Evolutionary conservation across 768 basidiomycete species (phyloP).

Genomic region (Phylloporus sp.): DNA sequence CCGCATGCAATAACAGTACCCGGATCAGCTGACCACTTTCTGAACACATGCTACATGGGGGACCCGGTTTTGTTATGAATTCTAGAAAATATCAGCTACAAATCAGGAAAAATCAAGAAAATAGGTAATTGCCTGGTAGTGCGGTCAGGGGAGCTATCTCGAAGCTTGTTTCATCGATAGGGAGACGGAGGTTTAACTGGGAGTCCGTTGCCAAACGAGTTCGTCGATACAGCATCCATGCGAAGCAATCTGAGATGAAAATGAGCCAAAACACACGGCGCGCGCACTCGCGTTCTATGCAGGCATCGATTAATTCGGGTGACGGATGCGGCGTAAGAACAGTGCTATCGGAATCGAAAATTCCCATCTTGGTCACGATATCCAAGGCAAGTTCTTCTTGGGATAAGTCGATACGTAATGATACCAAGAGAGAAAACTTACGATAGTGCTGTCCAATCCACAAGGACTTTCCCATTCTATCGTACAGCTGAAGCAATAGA

Average conservation of each 20-base stretch:
- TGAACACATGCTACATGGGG: conserved; percentile 43
- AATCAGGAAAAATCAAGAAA: neutral
- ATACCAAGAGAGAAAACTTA: conserved; percentile 16
- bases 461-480: conserved; percentile 40
- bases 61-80: conserved; percentile 60
- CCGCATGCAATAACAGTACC: conserved; percentile 57
- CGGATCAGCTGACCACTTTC: conserved; percentile 77
- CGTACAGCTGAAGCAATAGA: conserved; percentile 66
- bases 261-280: conserved; percentile 81
- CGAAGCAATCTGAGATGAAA: conserved; percentile 52
- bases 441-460: conserved; percentile 30
- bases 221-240: conserved; percentile 35
- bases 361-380: conserved; percentile 62
- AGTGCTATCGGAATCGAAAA: conserved; percentile 59
- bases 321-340: conserved; percentile 55
- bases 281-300: conserved; percentile 72
- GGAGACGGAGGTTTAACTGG: conserved; percentile 59
- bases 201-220: conserved; percentile 34
- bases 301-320: conserved; percentile 53
- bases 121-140: conserved; percentile 27
- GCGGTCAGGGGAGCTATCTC: conserved; percentile 53
- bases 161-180: conserved; percentile 79
- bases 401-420: conserved; percentile 12
- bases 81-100: conserved; percentile 38
- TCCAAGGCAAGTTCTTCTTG: conserved; percentile 54